Conservation (phyloP, 2,329 filamentous ascomycete species). For the Neofusicoccum sp. region DNA sequence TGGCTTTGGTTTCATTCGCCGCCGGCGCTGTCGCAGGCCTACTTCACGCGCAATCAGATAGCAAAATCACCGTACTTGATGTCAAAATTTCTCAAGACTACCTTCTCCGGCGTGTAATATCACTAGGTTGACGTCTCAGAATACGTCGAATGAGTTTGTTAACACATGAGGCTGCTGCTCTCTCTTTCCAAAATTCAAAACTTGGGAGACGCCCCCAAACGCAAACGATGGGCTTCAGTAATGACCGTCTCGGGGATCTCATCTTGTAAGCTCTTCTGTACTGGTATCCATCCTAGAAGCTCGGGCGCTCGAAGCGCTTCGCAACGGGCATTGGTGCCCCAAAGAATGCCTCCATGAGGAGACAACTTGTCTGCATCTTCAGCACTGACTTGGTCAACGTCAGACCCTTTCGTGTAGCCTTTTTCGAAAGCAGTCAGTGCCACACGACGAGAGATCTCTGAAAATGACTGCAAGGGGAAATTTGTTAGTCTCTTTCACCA, state of each 20-base stretch:
- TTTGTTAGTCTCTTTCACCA: background rate
- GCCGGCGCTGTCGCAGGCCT: too few species aligned
- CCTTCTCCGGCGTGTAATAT: too few species aligned
- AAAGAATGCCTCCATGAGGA: conserved; percentile 51
- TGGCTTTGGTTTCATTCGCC: too few species aligned
- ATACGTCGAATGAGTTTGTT: too few species aligned
- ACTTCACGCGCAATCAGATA: too few species aligned
- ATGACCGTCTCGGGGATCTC: background rate
- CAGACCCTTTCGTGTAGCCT: conserved; percentile 47
- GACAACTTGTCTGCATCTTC: conserved; percentile 49
- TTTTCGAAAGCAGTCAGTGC: conserved; percentile 49
- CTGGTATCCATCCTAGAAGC: conserved; percentile 59
- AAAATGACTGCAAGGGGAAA: background rate
- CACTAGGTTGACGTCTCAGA: too few species aligned
- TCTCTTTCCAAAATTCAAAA: too few species aligned
- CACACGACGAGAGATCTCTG: conserved; percentile 48
- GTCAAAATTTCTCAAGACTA: too few species aligned
- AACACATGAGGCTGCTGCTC: too few species aligned
- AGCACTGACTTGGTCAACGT: conserved; percentile 36
- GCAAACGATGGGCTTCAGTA: background rate
- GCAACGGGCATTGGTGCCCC: conserved; percentile 61
- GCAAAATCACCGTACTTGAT: too few species aligned
- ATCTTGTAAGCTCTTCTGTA: conserved; percentile 27
- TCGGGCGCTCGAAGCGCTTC: conserved; percentile 55
- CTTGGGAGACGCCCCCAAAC: background rate